Conservation (phyloP, 139 green algal genomes). For the Nannochloris sp. region DNA sequence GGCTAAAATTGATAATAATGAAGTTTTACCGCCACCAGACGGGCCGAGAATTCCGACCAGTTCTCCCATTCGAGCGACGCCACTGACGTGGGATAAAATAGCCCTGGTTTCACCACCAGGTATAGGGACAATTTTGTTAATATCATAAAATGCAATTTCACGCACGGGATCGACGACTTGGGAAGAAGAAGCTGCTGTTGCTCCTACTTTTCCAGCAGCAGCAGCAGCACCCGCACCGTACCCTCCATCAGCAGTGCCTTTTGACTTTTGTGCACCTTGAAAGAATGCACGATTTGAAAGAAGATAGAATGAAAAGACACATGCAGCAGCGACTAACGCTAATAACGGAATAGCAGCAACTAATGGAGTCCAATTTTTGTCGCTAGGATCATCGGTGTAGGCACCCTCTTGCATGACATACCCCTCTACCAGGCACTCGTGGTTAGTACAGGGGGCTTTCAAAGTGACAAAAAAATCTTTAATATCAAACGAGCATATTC, state of each 20-base stretch:
- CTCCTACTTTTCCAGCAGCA: neutral
- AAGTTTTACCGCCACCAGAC: slow-evolving; percentile 62
- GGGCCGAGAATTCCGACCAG: slow-evolving; percentile 30
- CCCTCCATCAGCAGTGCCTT: neutral
- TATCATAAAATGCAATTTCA: neutral
- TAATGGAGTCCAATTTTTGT: slow-evolving; percentile 24
- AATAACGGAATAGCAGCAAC: slow-evolving; percentile 40
- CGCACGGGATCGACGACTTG: neutral
- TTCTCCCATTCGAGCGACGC: slow-evolving; percentile 11
- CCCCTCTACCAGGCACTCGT: slow-evolving; percentile 22
- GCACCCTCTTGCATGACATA: neutral
- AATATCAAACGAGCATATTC: slow-evolving; percentile 32
- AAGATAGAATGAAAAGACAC: slow-evolving; percentile 2
- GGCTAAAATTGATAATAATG: slow-evolving; percentile 54
- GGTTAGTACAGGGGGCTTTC: slow-evolving; percentile 19
- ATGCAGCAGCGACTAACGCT: slow-evolving; percentile 27
- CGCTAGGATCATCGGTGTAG: neutral
- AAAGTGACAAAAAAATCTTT: slow-evolving; percentile 31
- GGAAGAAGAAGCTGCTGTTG: neutral
- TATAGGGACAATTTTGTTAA: neutral
- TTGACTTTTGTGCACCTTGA: neutral
- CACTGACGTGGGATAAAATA: slow-evolving; percentile 10
- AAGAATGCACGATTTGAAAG: neutral
- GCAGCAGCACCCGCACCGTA: neutral
- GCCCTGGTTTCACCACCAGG: neutral